Evolutionary conservation across 805 yeast genomes (phyloP).

Genomic region (Metschnikowia gelsemii): DNA sequence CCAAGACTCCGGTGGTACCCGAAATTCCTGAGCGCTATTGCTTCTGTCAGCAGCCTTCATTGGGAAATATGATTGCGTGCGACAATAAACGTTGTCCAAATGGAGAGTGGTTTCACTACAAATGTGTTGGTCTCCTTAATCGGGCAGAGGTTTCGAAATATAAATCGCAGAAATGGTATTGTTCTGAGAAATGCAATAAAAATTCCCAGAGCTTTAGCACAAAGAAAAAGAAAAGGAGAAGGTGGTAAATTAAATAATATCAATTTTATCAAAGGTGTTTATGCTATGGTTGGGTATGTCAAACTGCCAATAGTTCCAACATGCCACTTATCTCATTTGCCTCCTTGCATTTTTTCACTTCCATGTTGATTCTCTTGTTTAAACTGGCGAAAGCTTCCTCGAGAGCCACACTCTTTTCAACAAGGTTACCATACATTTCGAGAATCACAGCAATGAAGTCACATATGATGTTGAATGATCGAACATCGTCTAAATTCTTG

Average conservation of each 20-base stretch:
- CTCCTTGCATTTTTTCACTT: constrained; percentile 77
- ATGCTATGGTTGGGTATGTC: background rate
- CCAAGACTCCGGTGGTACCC: no score
- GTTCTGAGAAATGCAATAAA: constrained; percentile 34
- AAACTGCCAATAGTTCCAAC: constrained; percentile 72
- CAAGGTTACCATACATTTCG: constrained; percentile 72
- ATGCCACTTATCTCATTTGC: constrained; percentile 91
- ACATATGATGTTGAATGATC: constrained; percentile 60
- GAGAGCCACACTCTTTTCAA: constrained; percentile 73
- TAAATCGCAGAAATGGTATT: constrained; percentile 39
- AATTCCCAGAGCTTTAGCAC: constrained; percentile 8
- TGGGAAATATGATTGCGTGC: constrained; percentile 33
- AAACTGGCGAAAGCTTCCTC: constrained; percentile 68
- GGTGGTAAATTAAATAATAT: background rate
- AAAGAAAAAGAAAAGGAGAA: constrained; percentile 7
- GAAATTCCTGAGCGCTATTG: constrained; percentile 21
- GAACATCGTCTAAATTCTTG: constrained; percentile 74
- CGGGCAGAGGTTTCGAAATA: constrained; percentile 39
- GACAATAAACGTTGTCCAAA: constrained; percentile 38
- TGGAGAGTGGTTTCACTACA: constrained; percentile 49
- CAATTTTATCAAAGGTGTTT: no score
- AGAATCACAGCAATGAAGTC: constrained; percentile 67
- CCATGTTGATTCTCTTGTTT: constrained; percentile 59
- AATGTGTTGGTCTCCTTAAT: constrained; percentile 42
- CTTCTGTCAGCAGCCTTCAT: constrained; percentile 29